Percentiles rank a stretch among this genome's conserved stretches.
Conservation (phyloP, 1,284 basidiomycete genomes). For the Pseudozyma sp. region DNA sequence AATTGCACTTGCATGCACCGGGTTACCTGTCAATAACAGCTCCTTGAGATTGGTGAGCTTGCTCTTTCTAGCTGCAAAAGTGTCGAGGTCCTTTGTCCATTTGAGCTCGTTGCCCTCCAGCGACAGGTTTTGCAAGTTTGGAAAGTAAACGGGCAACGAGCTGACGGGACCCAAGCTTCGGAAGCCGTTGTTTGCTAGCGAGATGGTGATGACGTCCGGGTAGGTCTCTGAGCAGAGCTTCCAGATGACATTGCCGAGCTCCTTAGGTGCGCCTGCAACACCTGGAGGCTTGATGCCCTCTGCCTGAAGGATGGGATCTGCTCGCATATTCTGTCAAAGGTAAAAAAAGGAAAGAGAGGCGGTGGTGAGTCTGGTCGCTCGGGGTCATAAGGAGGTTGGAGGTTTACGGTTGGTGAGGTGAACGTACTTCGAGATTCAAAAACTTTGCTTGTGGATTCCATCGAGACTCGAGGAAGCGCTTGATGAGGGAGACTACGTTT, state of each 20-base stretch:
- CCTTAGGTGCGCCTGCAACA: conserved; percentile 73
- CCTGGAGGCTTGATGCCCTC: conserved; percentile 78
- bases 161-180: conserved; percentile 49
- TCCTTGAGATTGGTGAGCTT: conserved; percentile 71
- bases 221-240: conserved; percentile 82
- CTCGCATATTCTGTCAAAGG: conserved; percentile 73
- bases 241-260: conserved; percentile 83
- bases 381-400: not conserved
- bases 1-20: conserved; percentile 77
- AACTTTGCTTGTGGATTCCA: conserved; percentile 72
- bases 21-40: conserved; percentile 83
- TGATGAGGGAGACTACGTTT: conserved; percentile 51
- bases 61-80: conserved; percentile 41
- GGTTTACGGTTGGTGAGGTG: not conserved
- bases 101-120: conserved; percentile 72
- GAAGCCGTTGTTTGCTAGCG: conserved; percentile 56
- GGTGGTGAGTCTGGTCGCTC: not conserved
- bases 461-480: conserved; percentile 56
- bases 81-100: conserved; percentile 64
- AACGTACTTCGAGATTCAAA: conserved; percentile 76
- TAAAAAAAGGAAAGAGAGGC: not conserved
- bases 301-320: conserved; percentile 79
- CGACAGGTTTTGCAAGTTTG: conserved; percentile 77
- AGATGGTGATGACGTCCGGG: conserved; percentile 73
- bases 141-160: conserved; percentile 70